Evolutionary conservation across 805 yeast species (phyloP).

Genomic region (Pichia nakasei): DNA sequence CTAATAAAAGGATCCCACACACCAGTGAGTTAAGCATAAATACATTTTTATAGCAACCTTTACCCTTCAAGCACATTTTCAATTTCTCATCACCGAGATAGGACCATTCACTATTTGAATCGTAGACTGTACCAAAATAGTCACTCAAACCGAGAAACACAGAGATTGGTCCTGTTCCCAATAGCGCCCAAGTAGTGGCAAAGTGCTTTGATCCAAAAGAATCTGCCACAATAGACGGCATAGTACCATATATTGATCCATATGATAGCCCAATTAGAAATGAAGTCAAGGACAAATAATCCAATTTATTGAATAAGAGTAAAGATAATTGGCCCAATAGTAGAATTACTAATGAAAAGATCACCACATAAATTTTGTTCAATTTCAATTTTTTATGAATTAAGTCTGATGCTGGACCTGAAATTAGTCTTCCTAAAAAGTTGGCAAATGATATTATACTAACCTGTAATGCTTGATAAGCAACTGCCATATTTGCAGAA

Average conservation of each 20-base stretch:
- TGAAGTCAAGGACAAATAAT: conserved; percentile 41
- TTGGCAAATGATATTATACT: conserved; percentile 57
- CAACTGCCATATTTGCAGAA: conserved; percentile 30
- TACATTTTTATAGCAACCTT: conserved; percentile 40
- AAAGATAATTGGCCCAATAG: conserved; percentile 30
- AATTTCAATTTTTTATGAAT: conserved; percentile 40
- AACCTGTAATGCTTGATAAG: conserved; percentile 63
- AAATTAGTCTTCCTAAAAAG: conserved; percentile 51
- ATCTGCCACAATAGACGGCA: conserved; percentile 71
- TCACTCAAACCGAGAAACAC: conserved; percentile 46
- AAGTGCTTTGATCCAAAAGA: conserved; percentile 58
- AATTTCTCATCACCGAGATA: conserved; percentile 25
- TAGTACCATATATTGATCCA: conserved; percentile 64
- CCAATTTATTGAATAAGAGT: conserved; percentile 31
- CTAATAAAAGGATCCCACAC: conserved; percentile 20
- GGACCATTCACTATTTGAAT: conserved; percentile 32
- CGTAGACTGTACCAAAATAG: conserved; percentile 48
- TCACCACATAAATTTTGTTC: conserved; percentile 61
- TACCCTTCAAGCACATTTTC: conserved; percentile 35
- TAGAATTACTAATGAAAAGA: conserved; percentile 31
- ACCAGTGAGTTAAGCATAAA: conserved; percentile 33
- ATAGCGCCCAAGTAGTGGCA: conserved; percentile 69
- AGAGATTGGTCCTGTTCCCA: conserved; percentile 61
- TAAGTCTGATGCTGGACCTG: conserved; percentile 62
- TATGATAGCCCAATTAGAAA: conserved; percentile 53